Conservation (phyloP, 106 monocot genomes). For the Dendrobium catenatum region DNA sequence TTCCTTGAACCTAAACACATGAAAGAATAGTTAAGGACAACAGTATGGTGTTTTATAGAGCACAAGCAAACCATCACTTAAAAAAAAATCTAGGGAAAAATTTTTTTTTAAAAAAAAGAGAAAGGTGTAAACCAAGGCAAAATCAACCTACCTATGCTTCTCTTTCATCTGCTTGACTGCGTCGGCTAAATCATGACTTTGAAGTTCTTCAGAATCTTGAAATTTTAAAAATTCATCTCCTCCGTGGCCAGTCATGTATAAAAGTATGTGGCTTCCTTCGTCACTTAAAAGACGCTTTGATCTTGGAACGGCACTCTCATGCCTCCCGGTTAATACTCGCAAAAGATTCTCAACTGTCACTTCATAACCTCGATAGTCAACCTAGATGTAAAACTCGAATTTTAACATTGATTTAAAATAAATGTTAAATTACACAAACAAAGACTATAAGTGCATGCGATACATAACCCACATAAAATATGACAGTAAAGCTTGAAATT, state of each 20-base stretch:
- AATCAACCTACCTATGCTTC: constrained; percentile 54
- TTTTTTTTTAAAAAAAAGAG: background rate
- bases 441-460: no score
- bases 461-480: background rate
- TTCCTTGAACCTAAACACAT: constrained; percentile 83
- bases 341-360: constrained; percentile 96
- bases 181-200: constrained; percentile 99
- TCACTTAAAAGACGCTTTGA: constrained; percentile 93
- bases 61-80: background rate
- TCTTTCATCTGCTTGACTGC: constrained; percentile 97
- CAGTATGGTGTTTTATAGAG: background rate
- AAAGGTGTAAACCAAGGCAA: constrained; percentile 3
- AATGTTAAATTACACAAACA: background rate
- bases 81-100: background rate
- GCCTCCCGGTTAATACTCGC: constrained; percentile 88
- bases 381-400: constrained; percentile 29
- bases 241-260: constrained; percentile 98
- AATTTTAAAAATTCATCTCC: constrained; percentile 97
- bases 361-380: constrained; percentile 99
- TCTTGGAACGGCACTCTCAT: constrained; percentile 91
- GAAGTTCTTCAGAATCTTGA: constrained; percentile 94
- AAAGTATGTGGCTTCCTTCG: constrained; percentile 90
- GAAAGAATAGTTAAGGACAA: background rate
- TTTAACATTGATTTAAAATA: constrained; percentile 1
- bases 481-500: background rate